Evolutionary conservation across 139 green algal species (phyloP).

Genomic region (Tetratostichococcus sp.): DNA sequence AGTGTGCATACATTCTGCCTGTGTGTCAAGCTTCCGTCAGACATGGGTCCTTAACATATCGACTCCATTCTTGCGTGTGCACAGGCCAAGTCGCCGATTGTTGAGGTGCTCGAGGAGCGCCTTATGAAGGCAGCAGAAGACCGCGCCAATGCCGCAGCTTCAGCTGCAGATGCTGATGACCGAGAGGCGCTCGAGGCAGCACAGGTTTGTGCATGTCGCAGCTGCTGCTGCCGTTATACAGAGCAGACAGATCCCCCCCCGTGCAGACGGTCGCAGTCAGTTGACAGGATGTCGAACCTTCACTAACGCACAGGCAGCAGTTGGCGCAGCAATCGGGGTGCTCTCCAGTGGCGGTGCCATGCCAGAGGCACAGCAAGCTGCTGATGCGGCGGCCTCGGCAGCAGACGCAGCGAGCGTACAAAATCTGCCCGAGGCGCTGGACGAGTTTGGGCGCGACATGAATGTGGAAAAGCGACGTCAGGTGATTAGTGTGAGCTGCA

Average conservation of each 20-base stretch:
- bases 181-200: conserved; percentile 50
- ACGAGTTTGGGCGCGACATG: conserved; percentile 86
- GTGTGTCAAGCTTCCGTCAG: no score
- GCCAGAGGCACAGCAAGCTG: conserved; percentile 38
- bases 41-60: no score
- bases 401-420: conserved; percentile 10
- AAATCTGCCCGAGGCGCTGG: conserved; percentile 48
- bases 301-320: conserved; percentile 36
- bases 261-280: no score
- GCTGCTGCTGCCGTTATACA: no score
- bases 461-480: conserved; percentile 54
- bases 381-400: conserved; percentile 26
- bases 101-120: conserved; percentile 85
- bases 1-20: no score
- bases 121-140: conserved; percentile 41
- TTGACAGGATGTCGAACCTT: no score
- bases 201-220: background rate
- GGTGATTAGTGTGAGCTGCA: no score
- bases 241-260: no score
- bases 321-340: conserved; percentile 54
- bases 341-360: conserved; percentile 39
- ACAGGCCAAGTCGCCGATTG: conserved; percentile 72
- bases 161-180: conserved; percentile 15
- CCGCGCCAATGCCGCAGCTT: conserved; percentile 19
- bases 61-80: no score